These are phyloP conservation scores for Dendrobium catenatum DNA, from an alignment of 106 monocot genomes.

Conservation along the genomic window DNA sequence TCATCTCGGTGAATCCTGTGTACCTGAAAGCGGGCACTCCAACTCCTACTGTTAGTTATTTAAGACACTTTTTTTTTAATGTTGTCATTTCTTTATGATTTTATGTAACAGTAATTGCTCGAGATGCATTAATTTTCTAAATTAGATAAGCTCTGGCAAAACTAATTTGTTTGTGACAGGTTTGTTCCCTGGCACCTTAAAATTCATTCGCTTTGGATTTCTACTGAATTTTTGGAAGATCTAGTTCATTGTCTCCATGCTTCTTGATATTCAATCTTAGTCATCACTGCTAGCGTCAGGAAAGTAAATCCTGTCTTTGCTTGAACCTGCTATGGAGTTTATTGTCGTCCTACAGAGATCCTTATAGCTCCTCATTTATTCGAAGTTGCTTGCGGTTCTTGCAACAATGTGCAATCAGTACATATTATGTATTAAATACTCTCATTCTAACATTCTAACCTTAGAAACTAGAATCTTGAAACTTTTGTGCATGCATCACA, in stretches of 20 bases:
- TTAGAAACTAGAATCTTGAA: not conserved
- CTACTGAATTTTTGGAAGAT: not conserved
- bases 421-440: not conserved
- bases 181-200: not conserved
- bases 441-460: not conserved
- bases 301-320: too few relatives aligned
- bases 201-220: not conserved
- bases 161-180: not conserved
- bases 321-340: too few relatives aligned
- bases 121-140: not conserved
- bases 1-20: conserved; percentile 63
- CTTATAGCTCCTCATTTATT: not conserved
- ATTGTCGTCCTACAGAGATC: not conserved
- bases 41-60: conserved; percentile 47
- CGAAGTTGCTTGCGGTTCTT: not conserved
- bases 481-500: not conserved
- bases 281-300: not conserved
- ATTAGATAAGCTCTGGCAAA: not conserved
- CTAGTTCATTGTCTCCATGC: not conserved
- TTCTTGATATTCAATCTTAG: not conserved
- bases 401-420: not conserved
- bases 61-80: not conserved
- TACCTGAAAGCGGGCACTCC: conserved; percentile 75
- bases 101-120: not conserved
- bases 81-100: not conserved